Conservation (phyloP, 2,329 filamentous ascomycete species). For the Sclerotinia sclerotiorum region DNA sequence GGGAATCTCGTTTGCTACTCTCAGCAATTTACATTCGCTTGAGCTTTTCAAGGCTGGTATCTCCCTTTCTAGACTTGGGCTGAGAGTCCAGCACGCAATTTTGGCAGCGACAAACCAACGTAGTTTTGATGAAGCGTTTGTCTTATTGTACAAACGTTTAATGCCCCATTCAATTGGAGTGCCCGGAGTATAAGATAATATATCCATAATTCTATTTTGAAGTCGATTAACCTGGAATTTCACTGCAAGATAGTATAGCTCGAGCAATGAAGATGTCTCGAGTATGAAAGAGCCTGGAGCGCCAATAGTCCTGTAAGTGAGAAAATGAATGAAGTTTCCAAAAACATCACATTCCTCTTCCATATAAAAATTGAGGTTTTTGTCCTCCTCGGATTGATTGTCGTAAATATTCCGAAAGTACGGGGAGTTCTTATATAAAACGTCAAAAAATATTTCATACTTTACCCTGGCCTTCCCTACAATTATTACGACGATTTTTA, state of each 20-base stretch:
- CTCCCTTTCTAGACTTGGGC: background rate
- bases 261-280: background rate
- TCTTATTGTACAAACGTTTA: background rate
- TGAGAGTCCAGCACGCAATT: background rate
- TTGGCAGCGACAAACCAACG: background rate
- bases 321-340: slow-evolving; percentile 1
- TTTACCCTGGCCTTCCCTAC: background rate
- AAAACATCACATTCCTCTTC: background rate
- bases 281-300: background rate
- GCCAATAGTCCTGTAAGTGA: background rate
- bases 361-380: background rate
- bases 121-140: background rate
- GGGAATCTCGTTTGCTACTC: background rate
- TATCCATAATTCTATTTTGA: background rate
- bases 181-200: background rate
- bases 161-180: background rate
- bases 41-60: background rate
- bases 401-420: background rate
- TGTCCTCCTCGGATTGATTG: background rate
- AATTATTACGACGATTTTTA: background rate
- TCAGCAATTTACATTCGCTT: background rate
- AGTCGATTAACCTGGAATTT: background rate
- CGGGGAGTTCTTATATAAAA: background rate
- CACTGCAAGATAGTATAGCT: background rate
- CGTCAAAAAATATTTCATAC: background rate